These are phyloP conservation scores for Paspalum notatum DNA, from an alignment of 176 grass and related monocot species.

Conservation along the genomic window DNA sequence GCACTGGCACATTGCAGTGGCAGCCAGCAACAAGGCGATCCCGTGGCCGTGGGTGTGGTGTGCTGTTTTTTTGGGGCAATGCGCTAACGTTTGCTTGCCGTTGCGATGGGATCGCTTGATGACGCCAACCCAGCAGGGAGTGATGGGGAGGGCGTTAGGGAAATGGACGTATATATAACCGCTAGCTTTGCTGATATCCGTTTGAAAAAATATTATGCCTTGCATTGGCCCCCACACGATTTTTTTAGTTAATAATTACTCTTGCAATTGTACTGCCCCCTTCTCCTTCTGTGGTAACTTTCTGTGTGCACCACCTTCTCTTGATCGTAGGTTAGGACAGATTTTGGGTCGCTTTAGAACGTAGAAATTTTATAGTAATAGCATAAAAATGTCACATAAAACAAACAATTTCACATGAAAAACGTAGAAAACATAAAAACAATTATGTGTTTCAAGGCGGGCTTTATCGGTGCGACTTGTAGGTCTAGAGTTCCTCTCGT, in stretches of 20 bases:
- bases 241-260: not conserved
- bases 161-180: slow-evolving; percentile 47
- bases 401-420: too few relatives aligned
- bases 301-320: too few relatives aligned
- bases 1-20: slow-evolving; percentile 49
- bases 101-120: not conserved
- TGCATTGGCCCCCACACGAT: not conserved
- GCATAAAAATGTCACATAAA: too few relatives aligned
- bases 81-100: slow-evolving; percentile 9
- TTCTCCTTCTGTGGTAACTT: too few relatives aligned
- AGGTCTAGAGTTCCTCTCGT: too few relatives aligned
- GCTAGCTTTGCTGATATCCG: slow-evolving; percentile 7
- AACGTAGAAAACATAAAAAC: too few relatives aligned
- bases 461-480: too few relatives aligned
- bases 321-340: too few relatives aligned
- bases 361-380: too few relatives aligned
- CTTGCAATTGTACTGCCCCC: too few relatives aligned
- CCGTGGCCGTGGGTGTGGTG: not conserved
- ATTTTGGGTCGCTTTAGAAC: too few relatives aligned
- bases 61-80: slow-evolving; percentile 17
- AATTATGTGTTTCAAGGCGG: too few relatives aligned
- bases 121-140: not conserved
- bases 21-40: not conserved
- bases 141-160: slow-evolving; percentile 32
- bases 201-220: not conserved